Percentiles rank a stretch among this genome's conserved stretches.
phyloP scores from a whole-genome alignment of 768 basidiomycete species.

The Calocera viscosa region DNA sequence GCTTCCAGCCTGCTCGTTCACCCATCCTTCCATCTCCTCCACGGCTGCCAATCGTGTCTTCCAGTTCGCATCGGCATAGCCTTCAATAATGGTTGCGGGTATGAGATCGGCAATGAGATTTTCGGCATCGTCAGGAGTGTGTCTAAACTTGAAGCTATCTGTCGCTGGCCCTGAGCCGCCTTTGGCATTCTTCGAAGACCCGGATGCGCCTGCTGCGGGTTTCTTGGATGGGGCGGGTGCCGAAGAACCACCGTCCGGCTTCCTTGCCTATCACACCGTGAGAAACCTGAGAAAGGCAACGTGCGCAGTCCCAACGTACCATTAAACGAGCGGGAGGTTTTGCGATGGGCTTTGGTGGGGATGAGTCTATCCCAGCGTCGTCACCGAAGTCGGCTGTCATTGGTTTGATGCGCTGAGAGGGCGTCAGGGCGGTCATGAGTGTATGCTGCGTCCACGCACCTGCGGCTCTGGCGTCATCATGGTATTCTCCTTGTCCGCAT shows the following conservation, averaged over 20 bases:
- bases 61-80: constrained; percentile 84
- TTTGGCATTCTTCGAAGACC: constrained; percentile 26
- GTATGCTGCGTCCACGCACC: neutral
- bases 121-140: constrained; percentile 86
- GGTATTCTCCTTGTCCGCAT: neutral
- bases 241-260: constrained; percentile 22
- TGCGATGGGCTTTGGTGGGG: constrained; percentile 13
- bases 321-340: constrained; percentile 18
- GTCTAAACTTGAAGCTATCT: constrained; percentile 84
- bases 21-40: constrained; percentile 64
- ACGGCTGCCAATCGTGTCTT: constrained; percentile 77
- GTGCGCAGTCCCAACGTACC: neutral
- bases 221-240: constrained; percentile 35
- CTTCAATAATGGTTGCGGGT: constrained; percentile 54
- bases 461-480: neutral
- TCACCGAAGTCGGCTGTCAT: neutral
- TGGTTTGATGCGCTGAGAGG: neutral
- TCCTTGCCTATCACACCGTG: neutral
- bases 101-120: constrained; percentile 57
- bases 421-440: neutral
- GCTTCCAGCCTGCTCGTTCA: constrained; percentile 33
- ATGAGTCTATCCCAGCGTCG: neutral
- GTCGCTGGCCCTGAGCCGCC: constrained; percentile 38
- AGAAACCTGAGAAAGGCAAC: neutral
- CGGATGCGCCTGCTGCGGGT: constrained; percentile 29